A percentile compares a stretch with the other conserved stretches of the same genome.
phyloP scores from a whole-genome alignment of 768 basidiomycete species.

The Glaciozyma martinii region DNA sequence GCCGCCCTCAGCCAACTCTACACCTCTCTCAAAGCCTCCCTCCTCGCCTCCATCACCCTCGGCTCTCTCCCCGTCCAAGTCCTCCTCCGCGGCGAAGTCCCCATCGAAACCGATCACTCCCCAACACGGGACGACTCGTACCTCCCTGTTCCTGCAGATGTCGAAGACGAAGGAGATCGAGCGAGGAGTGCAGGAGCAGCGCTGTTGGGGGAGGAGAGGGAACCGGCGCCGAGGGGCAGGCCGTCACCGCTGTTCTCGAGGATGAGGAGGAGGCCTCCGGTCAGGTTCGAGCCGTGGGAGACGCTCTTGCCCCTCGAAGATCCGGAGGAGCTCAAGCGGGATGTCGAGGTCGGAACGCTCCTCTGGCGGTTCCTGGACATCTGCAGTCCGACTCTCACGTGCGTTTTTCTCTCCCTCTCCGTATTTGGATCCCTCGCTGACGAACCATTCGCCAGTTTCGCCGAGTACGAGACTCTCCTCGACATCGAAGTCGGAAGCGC shows the following conservation, averaged over 20 bases:
- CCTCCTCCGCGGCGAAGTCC: constrained; percentile 65
- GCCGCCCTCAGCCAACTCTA: constrained; percentile 64
- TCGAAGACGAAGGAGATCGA: background rate
- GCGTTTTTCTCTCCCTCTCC: constrained; percentile 37
- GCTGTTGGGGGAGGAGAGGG: background rate
- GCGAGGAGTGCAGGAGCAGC: constrained; percentile 4
- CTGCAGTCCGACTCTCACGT: constrained; percentile 68
- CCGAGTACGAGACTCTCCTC: constrained; percentile 67
- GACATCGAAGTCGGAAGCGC: constrained; percentile 52
- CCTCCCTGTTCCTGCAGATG: constrained; percentile 14
- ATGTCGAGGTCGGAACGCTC: constrained; percentile 38
- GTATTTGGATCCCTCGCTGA: background rate
- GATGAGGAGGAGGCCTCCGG: constrained; percentile 37
- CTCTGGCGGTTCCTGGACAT: constrained; percentile 55
- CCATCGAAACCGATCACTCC: constrained; percentile 46
- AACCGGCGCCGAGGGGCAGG: background rate
- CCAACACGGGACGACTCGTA: constrained; percentile 50
- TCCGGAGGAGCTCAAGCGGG: constrained; percentile 53
- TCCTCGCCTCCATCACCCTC: constrained; percentile 68
- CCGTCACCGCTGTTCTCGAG: constrained; percentile 34
- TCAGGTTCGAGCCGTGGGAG: constrained; percentile 74
- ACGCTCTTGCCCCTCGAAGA: constrained; percentile 68
- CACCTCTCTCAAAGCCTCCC: constrained; percentile 63
- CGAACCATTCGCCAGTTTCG: constrained; percentile 39
- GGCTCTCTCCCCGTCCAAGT: constrained; percentile 72